Base-by-base conservation (phyloP, 2,329 filamentous ascomycete species). In the Capronia americana region DNA sequence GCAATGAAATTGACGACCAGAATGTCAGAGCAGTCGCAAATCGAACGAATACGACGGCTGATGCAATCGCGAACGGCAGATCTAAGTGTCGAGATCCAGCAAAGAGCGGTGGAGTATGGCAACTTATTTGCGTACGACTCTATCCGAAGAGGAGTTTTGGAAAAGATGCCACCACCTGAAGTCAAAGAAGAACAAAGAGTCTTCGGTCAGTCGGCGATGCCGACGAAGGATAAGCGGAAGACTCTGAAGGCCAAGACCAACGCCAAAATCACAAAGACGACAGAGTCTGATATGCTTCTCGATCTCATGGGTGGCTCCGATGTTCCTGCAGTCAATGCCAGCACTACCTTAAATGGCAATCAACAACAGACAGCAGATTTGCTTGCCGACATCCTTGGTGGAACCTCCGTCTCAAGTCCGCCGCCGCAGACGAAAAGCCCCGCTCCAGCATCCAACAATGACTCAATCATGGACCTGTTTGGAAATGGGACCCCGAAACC, bases 91-190 rank as follows among this genome's bases (percentile, higher is more conserved):
- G 95, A 99, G 78, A 91, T 98, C 26, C 96, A 99, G 78, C 95
- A 99, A 79, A 89, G 95, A 77, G 91, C 94, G 4, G 93, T 97
- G 23, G 95, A 99, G 78, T 99, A 98, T 74, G 88, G 89, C 65
- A 98, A 98, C 75, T 84, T 99, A n/a, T 98, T 99, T 74, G 87
- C 87, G 0, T 92, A 92, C 74, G 93, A 99, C 72, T 85, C 92
- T 67, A 91, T 99, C 64, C 89, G 94, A 62, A 87, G 87, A 66
- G 95, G 95, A 65, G 95, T 99, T 2, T 83, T 99, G 11, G 95
- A 99, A 80, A 96, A 95, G 78, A 99, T 99, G 96, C 95, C 95
- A 7, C 88, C 95, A 1, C 95, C 95, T 8, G 94, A 98, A 78
- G 98, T 99, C 75, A 92, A 94, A 71, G 95, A 99, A 77, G 92